A percentile compares a stretch with the other conserved stretches of the same genome.
These are phyloP conservation scores for Cladophialophora exuberans DNA, from an alignment of 2,329 filamentous ascomycete species.

Conservation along the genomic window DNA sequence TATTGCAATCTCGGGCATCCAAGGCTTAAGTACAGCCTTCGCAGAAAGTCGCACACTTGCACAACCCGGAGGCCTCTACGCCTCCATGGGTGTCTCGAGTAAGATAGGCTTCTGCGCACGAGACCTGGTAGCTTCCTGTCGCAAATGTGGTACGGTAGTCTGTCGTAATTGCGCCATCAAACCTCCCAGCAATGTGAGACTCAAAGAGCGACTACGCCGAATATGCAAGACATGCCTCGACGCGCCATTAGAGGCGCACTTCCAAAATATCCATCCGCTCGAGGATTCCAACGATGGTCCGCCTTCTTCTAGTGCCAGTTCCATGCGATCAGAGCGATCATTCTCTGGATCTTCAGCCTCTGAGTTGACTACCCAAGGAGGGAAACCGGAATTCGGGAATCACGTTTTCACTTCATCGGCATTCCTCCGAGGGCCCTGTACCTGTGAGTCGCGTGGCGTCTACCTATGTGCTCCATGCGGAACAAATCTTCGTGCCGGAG, in stretches of 20 bases:
- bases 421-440: constrained; percentile 62
- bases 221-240: constrained; percentile 76
- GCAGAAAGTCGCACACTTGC: neutral
- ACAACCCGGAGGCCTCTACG: constrained; percentile 13
- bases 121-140: constrained; percentile 83
- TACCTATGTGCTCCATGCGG: constrained; percentile 90
- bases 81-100: constrained; percentile 60
- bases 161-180: constrained; percentile 93
- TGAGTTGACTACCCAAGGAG: constrained; percentile 3
- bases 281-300: constrained; percentile 12
- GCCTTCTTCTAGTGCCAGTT: constrained; percentile 30
- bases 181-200: constrained; percentile 67
- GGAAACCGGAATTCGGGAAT: constrained; percentile 6
- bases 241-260: constrained; percentile 65
- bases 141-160: constrained; percentile 74
- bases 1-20: constrained; percentile 31
- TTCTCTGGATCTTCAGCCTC: constrained; percentile 23
- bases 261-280: constrained; percentile 23
- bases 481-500: constrained; percentile 62
- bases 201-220: constrained; percentile 77
- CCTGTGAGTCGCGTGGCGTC: constrained; percentile 59
- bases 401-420: constrained; percentile 48
- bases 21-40: neutral
- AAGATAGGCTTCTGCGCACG: constrained; percentile 80
- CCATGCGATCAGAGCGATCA: constrained; percentile 28